phyloP scores from a whole-genome alignment of 352 stramenopile genomes.

The Phytophthora fragariaefolia region DNA sequence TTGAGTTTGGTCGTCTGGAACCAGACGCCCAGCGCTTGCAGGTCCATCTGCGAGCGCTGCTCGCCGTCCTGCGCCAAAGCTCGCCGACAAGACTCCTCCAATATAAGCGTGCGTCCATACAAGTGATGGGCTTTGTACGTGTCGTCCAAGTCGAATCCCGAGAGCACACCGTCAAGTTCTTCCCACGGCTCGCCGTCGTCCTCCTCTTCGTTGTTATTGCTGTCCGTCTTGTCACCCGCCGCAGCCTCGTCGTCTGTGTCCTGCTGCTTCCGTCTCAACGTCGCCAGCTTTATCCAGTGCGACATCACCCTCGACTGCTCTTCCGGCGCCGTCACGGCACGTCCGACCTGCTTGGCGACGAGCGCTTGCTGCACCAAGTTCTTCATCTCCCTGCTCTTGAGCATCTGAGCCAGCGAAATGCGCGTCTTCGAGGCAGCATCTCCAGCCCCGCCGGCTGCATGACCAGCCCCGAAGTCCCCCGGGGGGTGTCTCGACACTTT shows the following conservation, averaged over 20 bases:
- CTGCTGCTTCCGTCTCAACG: conserved; percentile 41
- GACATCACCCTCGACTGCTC: conserved; percentile 65
- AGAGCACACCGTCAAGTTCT: conserved; percentile 44
- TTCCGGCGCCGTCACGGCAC: conserved; percentile 2
- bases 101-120: conserved; percentile 67
- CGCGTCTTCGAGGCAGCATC: conserved; percentile 21
- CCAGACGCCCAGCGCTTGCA: conserved; percentile 73
- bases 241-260: conserved; percentile 19
- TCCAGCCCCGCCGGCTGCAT: background rate
- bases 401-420: conserved; percentile 54
- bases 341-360: conserved; percentile 28
- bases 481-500: conserved; percentile 14
- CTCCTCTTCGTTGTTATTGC: conserved; percentile 22
- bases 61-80: conserved; percentile 58
- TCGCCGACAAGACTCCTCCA: conserved; percentile 73
- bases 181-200: conserved; percentile 30
- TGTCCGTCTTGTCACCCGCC: background rate
- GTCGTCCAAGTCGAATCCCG: conserved; percentile 51
- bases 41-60: conserved; percentile 60
- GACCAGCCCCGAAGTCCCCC: background rate
- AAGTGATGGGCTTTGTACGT: conserved; percentile 35
- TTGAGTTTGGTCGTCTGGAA: conserved; percentile 83
- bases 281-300: conserved; percentile 60
- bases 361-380: conserved; percentile 64
- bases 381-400: conserved; percentile 66